Evolutionary conservation across 495 filamentous ascomycete genomes (phyloP).

Genomic region (Annulohypoxylon nitens): DNA sequence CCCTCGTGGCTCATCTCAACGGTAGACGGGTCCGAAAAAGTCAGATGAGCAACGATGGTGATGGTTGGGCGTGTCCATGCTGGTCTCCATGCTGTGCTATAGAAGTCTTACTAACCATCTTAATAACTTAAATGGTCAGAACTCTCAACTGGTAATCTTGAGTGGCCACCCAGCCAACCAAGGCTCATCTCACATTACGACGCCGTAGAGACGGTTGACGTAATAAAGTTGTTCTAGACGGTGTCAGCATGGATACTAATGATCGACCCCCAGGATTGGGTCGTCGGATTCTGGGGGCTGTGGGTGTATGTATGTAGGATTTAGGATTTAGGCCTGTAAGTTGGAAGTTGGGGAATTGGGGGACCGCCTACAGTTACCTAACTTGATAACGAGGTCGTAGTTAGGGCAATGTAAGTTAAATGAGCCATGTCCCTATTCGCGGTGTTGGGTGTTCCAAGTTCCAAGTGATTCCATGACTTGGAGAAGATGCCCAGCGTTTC

Average conservation of each 20-base stretch:
- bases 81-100: slow-evolving; percentile 5
- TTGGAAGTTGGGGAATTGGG: neutral
- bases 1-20: slow-evolving; percentile 24
- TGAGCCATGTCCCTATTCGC: slow-evolving; percentile 12
- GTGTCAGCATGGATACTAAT: slow-evolving; percentile 26
- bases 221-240: slow-evolving; percentile 41
- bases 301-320: slow-evolving; percentile 2
- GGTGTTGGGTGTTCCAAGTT: slow-evolving; percentile 7
- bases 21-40: slow-evolving; percentile 25
- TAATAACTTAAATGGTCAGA: slow-evolving; percentile 32
- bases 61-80: neutral
- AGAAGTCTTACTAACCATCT: slow-evolving; percentile 43
- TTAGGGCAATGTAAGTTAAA: slow-evolving; percentile 3
- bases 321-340: neutral
- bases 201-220: slow-evolving; percentile 33
- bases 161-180: slow-evolving; percentile 35
- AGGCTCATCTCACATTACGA: slow-evolving; percentile 25
- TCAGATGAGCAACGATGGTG: slow-evolving; percentile 15
- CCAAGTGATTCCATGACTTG: neutral
- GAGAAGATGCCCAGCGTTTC: neutral
- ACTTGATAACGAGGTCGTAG: slow-evolving; percentile 25
- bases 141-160: slow-evolving; percentile 25
- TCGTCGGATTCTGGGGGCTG: slow-evolving; percentile 16
- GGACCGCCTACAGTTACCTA: slow-evolving; percentile 43
- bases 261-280: slow-evolving; percentile 36